Percentiles rank a stretch among this genome's conserved stretches.
Conservation (phyloP, 805 yeast species). For the Candida glaebosa region DNA sequence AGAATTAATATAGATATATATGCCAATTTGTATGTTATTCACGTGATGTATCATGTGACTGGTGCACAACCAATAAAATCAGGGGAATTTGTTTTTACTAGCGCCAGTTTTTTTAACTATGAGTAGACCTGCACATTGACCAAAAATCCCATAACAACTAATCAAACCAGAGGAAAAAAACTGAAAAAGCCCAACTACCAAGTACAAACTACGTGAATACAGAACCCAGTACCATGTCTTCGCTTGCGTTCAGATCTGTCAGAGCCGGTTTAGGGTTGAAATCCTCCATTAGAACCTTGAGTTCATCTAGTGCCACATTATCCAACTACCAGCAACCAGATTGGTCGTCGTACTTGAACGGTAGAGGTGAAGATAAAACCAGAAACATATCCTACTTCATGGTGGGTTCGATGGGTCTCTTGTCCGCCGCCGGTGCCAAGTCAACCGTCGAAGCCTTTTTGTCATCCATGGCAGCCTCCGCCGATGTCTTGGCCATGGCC, state of each 20-base stretch:
- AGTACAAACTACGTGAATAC: background rate
- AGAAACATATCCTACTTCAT: constrained; percentile 93
- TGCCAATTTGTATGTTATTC: no score
- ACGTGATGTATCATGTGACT: no score
- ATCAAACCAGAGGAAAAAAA: background rate
- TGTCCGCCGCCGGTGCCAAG: constrained; percentile 92
- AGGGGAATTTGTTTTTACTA: background rate
- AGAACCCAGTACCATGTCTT: constrained; percentile 21
- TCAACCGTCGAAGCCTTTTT: constrained; percentile 93
- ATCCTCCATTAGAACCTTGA: constrained; percentile 44
- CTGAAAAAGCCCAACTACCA: background rate
- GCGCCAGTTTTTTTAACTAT: background rate
- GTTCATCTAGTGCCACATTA: constrained; percentile 52
- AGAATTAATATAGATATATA: constrained; percentile 9
- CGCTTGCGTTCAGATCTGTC: constrained; percentile 45
- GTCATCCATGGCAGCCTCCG: constrained; percentile 93
- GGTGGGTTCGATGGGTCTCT: constrained; percentile 92
- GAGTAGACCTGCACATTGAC: background rate
- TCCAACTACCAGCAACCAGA: constrained; percentile 90
- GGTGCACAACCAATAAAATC: background rate
- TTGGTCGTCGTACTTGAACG: constrained; percentile 75
- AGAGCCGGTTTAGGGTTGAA: constrained; percentile 39
- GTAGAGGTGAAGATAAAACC: constrained; percentile 59
- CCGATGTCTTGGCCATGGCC: constrained; percentile 99
- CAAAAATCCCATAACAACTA: background rate